These are phyloP conservation scores for Colletotrichum brevisporum DNA, from an alignment of 2,329 filamentous ascomycete species.

Conservation along the genomic window DNA sequence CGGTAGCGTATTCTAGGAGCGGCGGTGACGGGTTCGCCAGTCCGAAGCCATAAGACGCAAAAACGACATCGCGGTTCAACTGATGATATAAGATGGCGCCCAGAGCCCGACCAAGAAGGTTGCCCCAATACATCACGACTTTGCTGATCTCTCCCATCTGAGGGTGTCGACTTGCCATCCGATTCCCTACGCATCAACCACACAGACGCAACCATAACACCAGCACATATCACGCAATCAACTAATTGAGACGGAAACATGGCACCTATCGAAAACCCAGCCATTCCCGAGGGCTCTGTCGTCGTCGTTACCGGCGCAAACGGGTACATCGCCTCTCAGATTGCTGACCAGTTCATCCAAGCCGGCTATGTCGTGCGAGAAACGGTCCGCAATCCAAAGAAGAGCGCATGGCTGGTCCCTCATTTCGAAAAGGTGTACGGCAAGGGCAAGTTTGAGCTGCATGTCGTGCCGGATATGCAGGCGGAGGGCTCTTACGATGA, in stretches of 20 bases:
- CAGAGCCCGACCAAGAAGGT: not conserved
- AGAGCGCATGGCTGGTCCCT: constrained; percentile 49
- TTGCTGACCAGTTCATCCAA: constrained; percentile 54
- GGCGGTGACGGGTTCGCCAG: not conserved
- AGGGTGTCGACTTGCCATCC: constrained; percentile 24
- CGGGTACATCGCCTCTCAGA: constrained; percentile 57
- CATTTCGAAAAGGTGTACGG: constrained; percentile 52
- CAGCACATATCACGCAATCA: not conserved
- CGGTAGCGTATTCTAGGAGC: not conserved
- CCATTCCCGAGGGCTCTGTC: constrained; percentile 47
- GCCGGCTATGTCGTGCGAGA: constrained; percentile 61
- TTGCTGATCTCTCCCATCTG: not conserved
- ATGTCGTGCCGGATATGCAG: constrained; percentile 51
- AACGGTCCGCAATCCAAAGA: constrained; percentile 54
- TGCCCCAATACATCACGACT: too few species aligned
- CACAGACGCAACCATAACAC: constrained; percentile 8
- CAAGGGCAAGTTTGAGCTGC: constrained; percentile 51
- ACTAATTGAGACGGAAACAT: not conserved
- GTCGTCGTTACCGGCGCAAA: constrained; percentile 60
- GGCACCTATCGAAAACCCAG: constrained; percentile 23
- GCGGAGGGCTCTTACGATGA: constrained; percentile 46
- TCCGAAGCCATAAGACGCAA: not conserved
- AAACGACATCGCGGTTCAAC: too few species aligned
- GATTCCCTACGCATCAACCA: constrained; percentile 11
- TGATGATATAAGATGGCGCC: not conserved